These are phyloP conservation scores for Pleurotus citrinopileatus DNA, from an alignment of 768 basidiomycete genomes.

Conservation along the genomic window DNA sequence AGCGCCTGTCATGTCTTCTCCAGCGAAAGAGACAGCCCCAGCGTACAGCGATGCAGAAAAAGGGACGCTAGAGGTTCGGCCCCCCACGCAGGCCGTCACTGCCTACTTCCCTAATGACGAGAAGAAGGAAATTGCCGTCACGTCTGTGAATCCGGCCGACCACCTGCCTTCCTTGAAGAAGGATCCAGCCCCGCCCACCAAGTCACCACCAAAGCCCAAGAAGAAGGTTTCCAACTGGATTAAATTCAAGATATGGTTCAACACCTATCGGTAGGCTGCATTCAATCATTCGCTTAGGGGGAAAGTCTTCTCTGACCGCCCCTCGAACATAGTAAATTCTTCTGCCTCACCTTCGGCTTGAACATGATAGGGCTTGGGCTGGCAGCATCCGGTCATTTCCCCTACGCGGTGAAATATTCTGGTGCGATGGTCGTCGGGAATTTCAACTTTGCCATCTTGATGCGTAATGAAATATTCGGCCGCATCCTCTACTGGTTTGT, in stretches of 20 bases:
- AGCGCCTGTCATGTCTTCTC: constrained; percentile 38
- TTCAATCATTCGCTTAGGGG: neutral
- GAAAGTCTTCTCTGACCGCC: neutral
- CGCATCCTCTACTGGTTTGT: constrained; percentile 63
- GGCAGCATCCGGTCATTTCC: constrained; percentile 63
- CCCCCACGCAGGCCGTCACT: constrained; percentile 26
- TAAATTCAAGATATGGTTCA: constrained; percentile 64
- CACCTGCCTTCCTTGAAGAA: constrained; percentile 32
- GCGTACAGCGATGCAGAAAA: constrained; percentile 56
- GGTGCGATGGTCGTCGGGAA: constrained; percentile 73
- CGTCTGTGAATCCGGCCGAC: constrained; percentile 22
- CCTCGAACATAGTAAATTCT: constrained; percentile 53
- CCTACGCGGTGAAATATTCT: constrained; percentile 56
- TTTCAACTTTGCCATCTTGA: constrained; percentile 65
- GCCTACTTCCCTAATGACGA: constrained; percentile 30
- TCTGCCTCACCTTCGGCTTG: constrained; percentile 54
- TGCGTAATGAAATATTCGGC: constrained; percentile 78
- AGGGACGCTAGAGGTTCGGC: constrained; percentile 46
- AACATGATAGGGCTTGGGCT: constrained; percentile 64
- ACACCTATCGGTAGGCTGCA: constrained; percentile 56
- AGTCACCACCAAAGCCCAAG: constrained; percentile 43
- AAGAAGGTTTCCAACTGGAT: constrained; percentile 60
- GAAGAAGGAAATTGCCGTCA: constrained; percentile 34
- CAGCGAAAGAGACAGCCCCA: constrained; percentile 34
- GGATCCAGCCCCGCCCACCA: constrained; percentile 30